Evolutionary conservation across 331 rosid species (phyloP).

Genomic region (Stylosanthes scabra): DNA sequence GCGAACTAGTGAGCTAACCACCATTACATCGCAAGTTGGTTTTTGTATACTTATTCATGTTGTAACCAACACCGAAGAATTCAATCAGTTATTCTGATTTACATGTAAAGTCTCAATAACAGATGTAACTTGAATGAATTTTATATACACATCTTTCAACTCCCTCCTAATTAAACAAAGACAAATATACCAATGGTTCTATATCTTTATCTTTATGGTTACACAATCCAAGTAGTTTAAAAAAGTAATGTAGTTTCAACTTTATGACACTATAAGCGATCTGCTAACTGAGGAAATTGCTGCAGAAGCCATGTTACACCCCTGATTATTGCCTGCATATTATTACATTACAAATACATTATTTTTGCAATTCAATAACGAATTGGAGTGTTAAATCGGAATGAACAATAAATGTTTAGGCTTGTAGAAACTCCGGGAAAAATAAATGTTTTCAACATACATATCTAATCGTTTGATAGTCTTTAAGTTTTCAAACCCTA

Average conservation of each 20-base stretch:
- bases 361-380: no score
- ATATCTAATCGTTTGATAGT: no score
- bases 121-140: background rate
- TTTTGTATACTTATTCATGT: background rate
- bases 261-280: slow-evolving; percentile 45
- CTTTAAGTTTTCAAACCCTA: slow-evolving; percentile 9
- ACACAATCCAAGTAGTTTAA: no score
- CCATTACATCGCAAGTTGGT: no score
- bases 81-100: background rate
- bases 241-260: slow-evolving; percentile 11
- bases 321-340: slow-evolving; percentile 65
- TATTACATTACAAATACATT: background rate
- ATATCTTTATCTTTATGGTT: no score
- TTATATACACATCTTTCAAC: slow-evolving; percentile 2
- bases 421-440: no score
- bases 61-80: background rate
- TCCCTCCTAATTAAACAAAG: background rate
- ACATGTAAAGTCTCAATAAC: background rate
- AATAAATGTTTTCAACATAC: no score
- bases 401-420: background rate
- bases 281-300: slow-evolving; percentile 74
- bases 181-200: no score
- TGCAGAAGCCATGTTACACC: slow-evolving; percentile 87
- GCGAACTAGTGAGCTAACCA: no score
- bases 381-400: background rate